Evolutionary conservation across 495 filamentous ascomycete genomes (phyloP).

Genomic region (Copromyces sp.): DNA sequence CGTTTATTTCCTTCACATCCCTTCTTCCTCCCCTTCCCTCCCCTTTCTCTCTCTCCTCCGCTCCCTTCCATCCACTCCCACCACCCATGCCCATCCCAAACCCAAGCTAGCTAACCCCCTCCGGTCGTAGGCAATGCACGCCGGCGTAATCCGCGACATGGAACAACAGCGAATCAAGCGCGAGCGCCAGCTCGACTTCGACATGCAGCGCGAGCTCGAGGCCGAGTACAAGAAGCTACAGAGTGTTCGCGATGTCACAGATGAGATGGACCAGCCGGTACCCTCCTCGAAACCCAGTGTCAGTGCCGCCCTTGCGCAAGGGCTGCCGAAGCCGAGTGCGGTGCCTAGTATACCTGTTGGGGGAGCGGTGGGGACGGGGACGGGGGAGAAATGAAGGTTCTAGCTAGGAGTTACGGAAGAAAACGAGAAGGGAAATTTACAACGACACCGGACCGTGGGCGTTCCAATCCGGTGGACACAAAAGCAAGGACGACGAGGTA

Average conservation of each 20-base stretch:
- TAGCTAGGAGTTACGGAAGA: no score
- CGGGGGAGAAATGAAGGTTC: not conserved
- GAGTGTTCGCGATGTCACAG: conserved; percentile 33
- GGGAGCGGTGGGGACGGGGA: not conserved
- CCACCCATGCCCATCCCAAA: not conserved
- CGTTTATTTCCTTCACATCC: conserved; percentile 14
- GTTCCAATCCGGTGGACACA: not conserved
- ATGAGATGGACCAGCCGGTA: conserved; percentile 6
- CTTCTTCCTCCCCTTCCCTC: not conserved
- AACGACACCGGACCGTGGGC: no score
- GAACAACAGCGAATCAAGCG: conserved; percentile 85
- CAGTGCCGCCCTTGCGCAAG: not conserved
- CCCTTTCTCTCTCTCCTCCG: no score
- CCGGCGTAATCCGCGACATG: conserved; percentile 86
- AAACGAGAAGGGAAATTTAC: no score
- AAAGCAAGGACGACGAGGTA: not conserved
- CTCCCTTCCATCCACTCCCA: no score
- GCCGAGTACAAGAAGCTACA: conserved; percentile 87
- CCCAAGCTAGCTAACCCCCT: no score
- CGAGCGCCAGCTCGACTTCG: conserved; percentile 85
- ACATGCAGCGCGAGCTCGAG: conserved; percentile 77
- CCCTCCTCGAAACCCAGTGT: not conserved
- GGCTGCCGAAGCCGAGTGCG: not conserved
- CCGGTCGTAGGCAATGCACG: conserved; percentile 67
- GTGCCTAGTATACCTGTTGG: not conserved